Conservation (phyloP, 805 yeast genomes). For the Yamadazyma kitorensis region DNA sequence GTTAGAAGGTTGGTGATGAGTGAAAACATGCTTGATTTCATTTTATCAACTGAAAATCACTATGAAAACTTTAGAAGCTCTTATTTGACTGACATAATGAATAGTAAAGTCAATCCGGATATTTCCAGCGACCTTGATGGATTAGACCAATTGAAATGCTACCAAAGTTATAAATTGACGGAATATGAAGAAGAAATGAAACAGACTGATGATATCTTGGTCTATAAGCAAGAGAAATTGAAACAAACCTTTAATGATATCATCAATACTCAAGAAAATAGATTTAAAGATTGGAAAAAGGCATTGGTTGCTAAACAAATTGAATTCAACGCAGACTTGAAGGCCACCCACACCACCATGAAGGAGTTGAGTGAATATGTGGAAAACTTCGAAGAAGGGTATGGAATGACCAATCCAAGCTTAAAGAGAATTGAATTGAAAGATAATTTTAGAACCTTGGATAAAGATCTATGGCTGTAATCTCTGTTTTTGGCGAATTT, state of each 20-base stretch:
- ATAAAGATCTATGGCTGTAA: too few species aligned
- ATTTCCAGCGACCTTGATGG: slow-evolving; percentile 14
- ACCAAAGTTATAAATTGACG: slow-evolving; percentile 31
- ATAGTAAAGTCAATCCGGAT: too few species aligned
- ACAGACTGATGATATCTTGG: slow-evolving; percentile 43
- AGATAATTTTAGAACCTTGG: slow-evolving; percentile 2
- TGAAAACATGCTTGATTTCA: slow-evolving; percentile 73
- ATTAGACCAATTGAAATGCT: slow-evolving; percentile 34
- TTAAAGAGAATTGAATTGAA: slow-evolving; percentile 5
- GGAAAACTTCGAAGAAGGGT: slow-evolving; percentile 7
- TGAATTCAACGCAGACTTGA: slow-evolving; percentile 55
- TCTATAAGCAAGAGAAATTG: slow-evolving; percentile 42
- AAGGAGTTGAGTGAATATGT: slow-evolving; percentile 31
- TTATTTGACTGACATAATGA: slow-evolving; percentile 1
- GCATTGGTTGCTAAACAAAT: slow-evolving; percentile 54
- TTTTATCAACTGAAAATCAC: slow-evolving; percentile 71
- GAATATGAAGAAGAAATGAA: slow-evolving; percentile 1
- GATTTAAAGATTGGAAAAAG: slow-evolving; percentile 61
- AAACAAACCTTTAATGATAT: slow-evolving; percentile 43
- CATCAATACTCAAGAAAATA: slow-evolving; percentile 43
- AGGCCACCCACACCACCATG: slow-evolving; percentile 34
- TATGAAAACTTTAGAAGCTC: slow-evolving; percentile 54
- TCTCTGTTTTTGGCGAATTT: too few species aligned
- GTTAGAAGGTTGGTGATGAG: slow-evolving; percentile 66
- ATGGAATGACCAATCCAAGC: slow-evolving; percentile 7